Conservation (phyloP, 306 rosid genomes). For the Ammopiptanthus mongolicus region DNA sequence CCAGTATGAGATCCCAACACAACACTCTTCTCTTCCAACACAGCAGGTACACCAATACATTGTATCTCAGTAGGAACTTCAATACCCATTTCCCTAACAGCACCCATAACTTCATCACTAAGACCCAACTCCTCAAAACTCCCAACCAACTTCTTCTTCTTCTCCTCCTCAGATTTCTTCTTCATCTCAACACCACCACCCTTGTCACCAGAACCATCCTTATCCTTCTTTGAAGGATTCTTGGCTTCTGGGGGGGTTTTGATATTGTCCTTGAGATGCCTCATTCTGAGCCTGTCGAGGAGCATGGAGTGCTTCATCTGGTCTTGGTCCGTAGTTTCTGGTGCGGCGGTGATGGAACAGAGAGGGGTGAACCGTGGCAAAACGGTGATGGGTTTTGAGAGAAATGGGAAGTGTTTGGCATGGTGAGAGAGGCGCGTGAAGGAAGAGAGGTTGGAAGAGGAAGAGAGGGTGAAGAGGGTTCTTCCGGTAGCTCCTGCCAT, state of each 20-base stretch:
- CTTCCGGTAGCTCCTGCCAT: conserved; percentile 58
- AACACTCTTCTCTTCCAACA: conserved; percentile 72
- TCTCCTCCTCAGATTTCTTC: conserved; percentile 25
- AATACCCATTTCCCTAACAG: conserved; percentile 71
- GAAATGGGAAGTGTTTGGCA: conserved; percentile 38
- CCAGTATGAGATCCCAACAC: conserved; percentile 98
- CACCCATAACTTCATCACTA: conserved; percentile 68
- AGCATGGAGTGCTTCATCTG: conserved; percentile 58
- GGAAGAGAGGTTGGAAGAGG: conserved; percentile 9
- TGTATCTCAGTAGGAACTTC: conserved; percentile 91
- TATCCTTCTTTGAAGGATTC: neutral
- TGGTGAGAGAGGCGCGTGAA: conserved; percentile 38
- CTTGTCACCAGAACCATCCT: neutral
- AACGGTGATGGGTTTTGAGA: conserved; percentile 28
- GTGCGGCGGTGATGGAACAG: conserved; percentile 38
- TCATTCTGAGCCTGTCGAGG: conserved; percentile 61
- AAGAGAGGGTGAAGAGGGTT: conserved; percentile 45
- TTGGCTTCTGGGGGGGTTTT: conserved; percentile 9
- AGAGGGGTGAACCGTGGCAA: conserved; percentile 52
- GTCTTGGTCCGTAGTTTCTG: conserved; percentile 17
- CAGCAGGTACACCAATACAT: conserved; percentile 82
- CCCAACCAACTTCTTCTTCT: conserved; percentile 37
- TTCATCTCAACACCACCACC: conserved; percentile 10
- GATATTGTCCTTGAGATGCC: conserved; percentile 58
- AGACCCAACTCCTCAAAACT: conserved; percentile 72